Conservation (phyloP, 495 filamentous ascomycete species). For the Penicillium argentinense region DNA sequence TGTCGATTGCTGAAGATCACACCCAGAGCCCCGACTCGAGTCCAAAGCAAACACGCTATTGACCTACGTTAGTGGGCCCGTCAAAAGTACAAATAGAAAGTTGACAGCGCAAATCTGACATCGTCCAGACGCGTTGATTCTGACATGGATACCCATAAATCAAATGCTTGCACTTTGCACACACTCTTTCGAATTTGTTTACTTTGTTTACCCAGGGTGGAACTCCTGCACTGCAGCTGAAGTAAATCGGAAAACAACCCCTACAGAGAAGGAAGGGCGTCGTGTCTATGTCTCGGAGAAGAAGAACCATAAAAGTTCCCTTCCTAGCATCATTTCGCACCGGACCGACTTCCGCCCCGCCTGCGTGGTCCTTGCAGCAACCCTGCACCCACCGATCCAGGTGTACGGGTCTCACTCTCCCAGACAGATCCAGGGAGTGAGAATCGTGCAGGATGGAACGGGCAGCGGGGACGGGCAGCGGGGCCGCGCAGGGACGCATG, state of each 20-base stretch:
- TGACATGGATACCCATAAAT: too few relatives aligned
- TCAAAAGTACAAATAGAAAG: too few relatives aligned
- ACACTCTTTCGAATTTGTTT: too few relatives aligned
- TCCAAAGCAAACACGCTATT: neutral
- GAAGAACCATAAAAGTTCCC: conserved; percentile 10
- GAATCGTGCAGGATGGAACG: conserved; percentile 18
- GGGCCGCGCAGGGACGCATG: too few relatives aligned
- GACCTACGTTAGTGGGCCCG: neutral
- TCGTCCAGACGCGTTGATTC: neutral
- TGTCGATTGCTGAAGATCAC: neutral
- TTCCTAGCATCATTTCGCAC: conserved; percentile 2
- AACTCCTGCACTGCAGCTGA: too few relatives aligned
- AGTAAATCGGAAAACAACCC: conserved; percentile 3
- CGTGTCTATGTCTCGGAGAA: conserved; percentile 13
- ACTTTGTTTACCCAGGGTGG: too few relatives aligned
- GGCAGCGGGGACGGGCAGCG: conserved; percentile 8
- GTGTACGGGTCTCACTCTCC: conserved; percentile 8
- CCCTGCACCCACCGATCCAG: conserved; percentile 5
- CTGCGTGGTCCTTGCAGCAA: conserved; percentile 21
- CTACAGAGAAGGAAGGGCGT: neutral
- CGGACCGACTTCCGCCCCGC: conserved; percentile 19
- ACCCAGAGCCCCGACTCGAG: neutral
- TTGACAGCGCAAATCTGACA: neutral
- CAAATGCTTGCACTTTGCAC: too few relatives aligned
- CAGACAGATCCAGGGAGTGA: neutral